These are phyloP conservation scores for Pelagophyceae sp. DNA, from an alignment of 352 stramenopile genomes.

Conservation along the genomic window DNA sequence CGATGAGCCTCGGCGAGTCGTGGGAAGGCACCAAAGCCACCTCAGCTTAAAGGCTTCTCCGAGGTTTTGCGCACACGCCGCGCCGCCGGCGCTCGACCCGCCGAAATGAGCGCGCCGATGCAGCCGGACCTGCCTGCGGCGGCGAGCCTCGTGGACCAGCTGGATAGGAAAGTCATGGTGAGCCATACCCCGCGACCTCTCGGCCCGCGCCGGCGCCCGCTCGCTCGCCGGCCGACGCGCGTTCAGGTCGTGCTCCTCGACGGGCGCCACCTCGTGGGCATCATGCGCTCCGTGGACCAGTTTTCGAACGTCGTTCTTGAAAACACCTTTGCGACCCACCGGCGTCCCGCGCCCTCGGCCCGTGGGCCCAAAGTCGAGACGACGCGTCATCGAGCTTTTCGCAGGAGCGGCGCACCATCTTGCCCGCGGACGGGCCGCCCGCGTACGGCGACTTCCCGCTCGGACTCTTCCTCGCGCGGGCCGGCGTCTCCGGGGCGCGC, in stretches of 20 bases:
- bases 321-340: slow-evolving; percentile 58
- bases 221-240: background rate
- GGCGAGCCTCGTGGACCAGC: slow-evolving; percentile 60
- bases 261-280: slow-evolving; percentile 83
- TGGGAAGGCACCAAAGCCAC: too few species aligned
- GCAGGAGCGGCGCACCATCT: slow-evolving; percentile 67
- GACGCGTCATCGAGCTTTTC: background rate
- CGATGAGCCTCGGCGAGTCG: too few species aligned
- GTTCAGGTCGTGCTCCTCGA: slow-evolving; percentile 80
- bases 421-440: slow-evolving; percentile 18
- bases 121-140: slow-evolving; percentile 46
- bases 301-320: slow-evolving; percentile 91
- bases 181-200: too few species aligned
- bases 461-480: slow-evolving; percentile 90
- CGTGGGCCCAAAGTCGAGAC: too few species aligned
- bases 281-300: slow-evolving; percentile 65
- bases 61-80: too few species aligned
- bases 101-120: slow-evolving; percentile 21
- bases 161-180: slow-evolving; percentile 51
- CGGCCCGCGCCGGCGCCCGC: background rate
- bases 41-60: too few species aligned
- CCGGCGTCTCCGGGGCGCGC: too few species aligned
- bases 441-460: slow-evolving; percentile 89
- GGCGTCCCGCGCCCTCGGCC: background rate
- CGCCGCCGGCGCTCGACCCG: too few species aligned